These are phyloP conservation scores for Russula abietina DNA, from an alignment of 768 basidiomycete genomes.

Conservation along the genomic window DNA sequence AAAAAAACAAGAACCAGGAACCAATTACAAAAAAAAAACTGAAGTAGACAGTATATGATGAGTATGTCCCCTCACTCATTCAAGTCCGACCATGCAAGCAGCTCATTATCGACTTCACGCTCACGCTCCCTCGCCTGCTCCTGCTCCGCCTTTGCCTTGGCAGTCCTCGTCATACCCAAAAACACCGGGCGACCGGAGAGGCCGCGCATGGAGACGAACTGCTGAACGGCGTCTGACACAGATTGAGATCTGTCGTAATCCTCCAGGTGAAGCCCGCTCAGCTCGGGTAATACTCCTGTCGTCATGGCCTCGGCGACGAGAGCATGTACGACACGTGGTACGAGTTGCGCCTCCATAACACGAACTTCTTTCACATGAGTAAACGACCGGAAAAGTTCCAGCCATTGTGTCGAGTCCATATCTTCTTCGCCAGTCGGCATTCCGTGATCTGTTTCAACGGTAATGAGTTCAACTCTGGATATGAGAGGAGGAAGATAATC, in stretches of 20 bases:
- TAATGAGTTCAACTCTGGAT: not conserved
- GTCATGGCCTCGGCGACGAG: not conserved
- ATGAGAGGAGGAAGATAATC: not conserved
- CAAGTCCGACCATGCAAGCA: slow-evolving; percentile 14
- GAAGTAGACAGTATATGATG: not conserved
- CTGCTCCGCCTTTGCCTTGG: slow-evolving; percentile 12
- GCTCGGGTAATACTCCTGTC: not conserved
- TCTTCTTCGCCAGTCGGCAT: not conserved
- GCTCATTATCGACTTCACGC: slow-evolving; percentile 23
- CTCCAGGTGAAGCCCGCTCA: not conserved
- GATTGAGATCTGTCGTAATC: not conserved
- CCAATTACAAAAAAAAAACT: not conserved
- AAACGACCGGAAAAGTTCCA: slow-evolving; percentile 5
- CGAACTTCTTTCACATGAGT: not conserved
- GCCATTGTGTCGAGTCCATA: not conserved
- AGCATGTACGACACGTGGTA: not conserved
- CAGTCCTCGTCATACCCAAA: too few relatives aligned
- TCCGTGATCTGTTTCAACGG: too few relatives aligned
- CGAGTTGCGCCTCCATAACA: not conserved
- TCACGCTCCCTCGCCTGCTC: slow-evolving; percentile 18
- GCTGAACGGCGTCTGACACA: not conserved
- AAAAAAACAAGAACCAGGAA: too few relatives aligned
- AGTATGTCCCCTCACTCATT: not conserved
- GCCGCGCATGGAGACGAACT: not conserved
- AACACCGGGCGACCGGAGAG: not conserved